phyloP scores from a whole-genome alignment of 208 protist genomes.

The Leishmania mexicana region DNA sequence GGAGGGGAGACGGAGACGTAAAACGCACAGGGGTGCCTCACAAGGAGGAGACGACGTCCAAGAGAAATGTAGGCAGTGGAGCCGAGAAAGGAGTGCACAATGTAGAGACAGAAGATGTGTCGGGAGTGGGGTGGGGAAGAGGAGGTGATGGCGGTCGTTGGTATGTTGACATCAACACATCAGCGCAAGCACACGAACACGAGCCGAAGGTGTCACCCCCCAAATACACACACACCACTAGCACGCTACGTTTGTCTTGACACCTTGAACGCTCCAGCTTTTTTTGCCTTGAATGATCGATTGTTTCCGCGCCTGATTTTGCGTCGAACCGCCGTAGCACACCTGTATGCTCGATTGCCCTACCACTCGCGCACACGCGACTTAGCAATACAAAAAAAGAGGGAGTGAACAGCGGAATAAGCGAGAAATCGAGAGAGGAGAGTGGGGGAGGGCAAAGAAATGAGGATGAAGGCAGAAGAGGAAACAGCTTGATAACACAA shows the following conservation, averaged over 20 bases:
- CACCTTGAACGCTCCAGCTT: not conserved
- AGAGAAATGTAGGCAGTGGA: not conserved
- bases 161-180: not conserved
- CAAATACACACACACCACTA: not conserved
- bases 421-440: not conserved
- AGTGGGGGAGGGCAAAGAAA: not conserved
- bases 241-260: not conserved
- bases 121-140: not conserved
- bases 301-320: not conserved
- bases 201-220: not conserved
- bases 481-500: not conserved
- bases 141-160: not conserved
- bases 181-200: slow-evolving; percentile 11
- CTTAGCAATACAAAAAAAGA: not conserved
- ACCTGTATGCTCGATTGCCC: not conserved
- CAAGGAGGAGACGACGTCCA: not conserved
- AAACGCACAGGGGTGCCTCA: not conserved
- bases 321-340: not conserved
- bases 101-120: not conserved
- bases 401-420: slow-evolving; percentile 16
- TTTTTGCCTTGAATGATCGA: not conserved
- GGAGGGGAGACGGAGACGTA: not conserved
- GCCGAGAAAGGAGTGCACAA: not conserved
- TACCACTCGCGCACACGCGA: not conserved
- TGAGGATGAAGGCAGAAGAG: not conserved